Evolutionary conservation across 306 rosid species (phyloP).

Genomic region (Ammopiptanthus mongolicus): DNA sequence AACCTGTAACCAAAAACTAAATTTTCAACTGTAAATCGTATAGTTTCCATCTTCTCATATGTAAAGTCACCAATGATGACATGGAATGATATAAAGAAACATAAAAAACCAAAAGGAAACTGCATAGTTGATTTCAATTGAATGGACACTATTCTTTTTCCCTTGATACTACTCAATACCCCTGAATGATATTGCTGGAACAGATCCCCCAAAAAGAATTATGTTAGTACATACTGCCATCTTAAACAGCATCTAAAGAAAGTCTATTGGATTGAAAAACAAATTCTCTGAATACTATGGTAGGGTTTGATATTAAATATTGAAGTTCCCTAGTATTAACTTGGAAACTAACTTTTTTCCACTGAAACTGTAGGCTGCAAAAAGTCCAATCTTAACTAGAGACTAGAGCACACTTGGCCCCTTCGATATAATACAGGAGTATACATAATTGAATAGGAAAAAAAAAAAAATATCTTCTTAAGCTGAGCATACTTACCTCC

Average conservation of each 20-base stretch:
- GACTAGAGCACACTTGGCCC: background rate
- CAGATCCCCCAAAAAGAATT: background rate
- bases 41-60: background rate
- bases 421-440: background rate
- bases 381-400: background rate
- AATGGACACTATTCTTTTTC: background rate
- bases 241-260: background rate
- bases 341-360: background rate
- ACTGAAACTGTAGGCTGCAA: background rate
- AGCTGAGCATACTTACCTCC: constrained; percentile 52
- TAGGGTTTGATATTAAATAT: background rate
- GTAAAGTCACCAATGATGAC: background rate
- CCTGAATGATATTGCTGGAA: background rate
- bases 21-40: background rate
- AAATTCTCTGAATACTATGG: background rate
- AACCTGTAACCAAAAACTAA: constrained; percentile 42
- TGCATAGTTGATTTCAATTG: background rate
- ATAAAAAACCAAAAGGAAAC: background rate
- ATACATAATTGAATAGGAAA: background rate
- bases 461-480: background rate
- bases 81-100: constrained; percentile 3
- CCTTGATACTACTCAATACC: background rate
- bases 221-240: background rate
- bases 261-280: background rate
- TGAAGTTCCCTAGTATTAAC: background rate